Evolutionary conservation across 2,329 filamentous ascomycete species (phyloP).

Genomic region (Trichoderma asperellum): DNA sequence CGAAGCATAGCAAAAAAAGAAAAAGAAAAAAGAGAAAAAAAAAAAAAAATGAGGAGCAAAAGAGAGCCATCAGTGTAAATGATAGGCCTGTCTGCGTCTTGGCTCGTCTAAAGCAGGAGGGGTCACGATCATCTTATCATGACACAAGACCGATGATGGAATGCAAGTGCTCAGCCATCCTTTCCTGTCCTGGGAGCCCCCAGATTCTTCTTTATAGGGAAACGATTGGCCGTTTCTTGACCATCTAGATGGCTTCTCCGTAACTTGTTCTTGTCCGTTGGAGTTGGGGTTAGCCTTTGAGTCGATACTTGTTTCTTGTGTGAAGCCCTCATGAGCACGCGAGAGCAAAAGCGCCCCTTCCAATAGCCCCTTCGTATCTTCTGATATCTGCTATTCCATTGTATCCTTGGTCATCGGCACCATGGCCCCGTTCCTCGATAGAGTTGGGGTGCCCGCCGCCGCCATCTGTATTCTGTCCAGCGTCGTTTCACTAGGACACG

Average conservation of each 20-base stretch:
- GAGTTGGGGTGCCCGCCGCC: conserved; percentile 17
- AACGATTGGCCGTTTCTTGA: neutral
- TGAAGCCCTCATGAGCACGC: neutral
- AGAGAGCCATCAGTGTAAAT: neutral
- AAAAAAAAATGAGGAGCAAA: neutral
- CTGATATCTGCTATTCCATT: no score
- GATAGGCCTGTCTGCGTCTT: neutral
- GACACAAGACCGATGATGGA: neutral
- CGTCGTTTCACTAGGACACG: conserved; percentile 15
- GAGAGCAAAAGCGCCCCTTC: neutral
- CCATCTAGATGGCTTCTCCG: neutral
- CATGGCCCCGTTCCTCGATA: conserved; percentile 15
- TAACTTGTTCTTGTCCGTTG: neutral
- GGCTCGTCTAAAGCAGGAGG: conserved; percentile 10
- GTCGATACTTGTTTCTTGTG: neutral
- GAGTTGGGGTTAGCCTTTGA: neutral
- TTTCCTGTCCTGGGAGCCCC: neutral
- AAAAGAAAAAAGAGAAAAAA: neutral
- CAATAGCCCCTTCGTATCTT: neutral
- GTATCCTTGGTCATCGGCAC: neutral
- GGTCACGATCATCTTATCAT: conserved; percentile 18
- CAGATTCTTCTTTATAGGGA: conserved; percentile 1
- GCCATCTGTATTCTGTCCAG: conserved; percentile 22
- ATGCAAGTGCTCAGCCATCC: conserved; percentile 11
- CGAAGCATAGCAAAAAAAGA: neutral